Conservation (phyloP, 306 rosid genomes). For the Parietaria judaica region DNA sequence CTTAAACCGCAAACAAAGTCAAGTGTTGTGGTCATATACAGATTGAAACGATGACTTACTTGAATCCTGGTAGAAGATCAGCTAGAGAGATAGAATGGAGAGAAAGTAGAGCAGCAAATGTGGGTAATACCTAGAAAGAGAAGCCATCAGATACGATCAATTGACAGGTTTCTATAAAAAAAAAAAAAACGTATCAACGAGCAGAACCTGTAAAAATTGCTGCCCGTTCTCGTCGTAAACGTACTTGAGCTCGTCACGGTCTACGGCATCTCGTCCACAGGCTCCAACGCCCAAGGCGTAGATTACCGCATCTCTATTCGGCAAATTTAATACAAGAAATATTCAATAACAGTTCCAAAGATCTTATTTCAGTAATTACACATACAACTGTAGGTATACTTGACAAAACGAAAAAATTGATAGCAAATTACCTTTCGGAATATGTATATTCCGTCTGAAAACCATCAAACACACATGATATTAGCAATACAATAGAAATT, state of each 20-base stretch:
- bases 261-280: slow-evolving; percentile 64
- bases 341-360: neutral
- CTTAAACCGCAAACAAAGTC: slow-evolving; percentile 13
- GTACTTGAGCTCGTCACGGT: slow-evolving; percentile 71
- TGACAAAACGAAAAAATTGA: too few species aligned
- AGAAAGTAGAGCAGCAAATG: slow-evolving; percentile 62
- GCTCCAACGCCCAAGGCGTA: slow-evolving; percentile 90
- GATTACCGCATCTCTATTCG: slow-evolving; percentile 66
- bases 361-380: too few species aligned
- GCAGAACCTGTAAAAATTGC: slow-evolving; percentile 52
- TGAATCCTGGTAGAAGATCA: slow-evolving; percentile 52
- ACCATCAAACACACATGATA: slow-evolving; percentile 12
- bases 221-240: slow-evolving; percentile 76
- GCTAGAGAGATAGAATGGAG: slow-evolving; percentile 19
- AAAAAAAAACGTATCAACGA: neutral
- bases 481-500: slow-evolving; percentile 4
- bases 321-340: neutral
- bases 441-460: slow-evolving; percentile 48
- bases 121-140: slow-evolving; percentile 64
- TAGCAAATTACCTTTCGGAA: slow-evolving; percentile 52
- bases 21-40: slow-evolving; percentile 1
- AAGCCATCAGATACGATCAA: neutral
- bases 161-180: neutral
- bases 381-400: too few species aligned
- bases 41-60: slow-evolving; percentile 36